phyloP scores from a whole-genome alignment of 495 filamentous ascomycete species.

The Venustampulla echinocandica region DNA sequence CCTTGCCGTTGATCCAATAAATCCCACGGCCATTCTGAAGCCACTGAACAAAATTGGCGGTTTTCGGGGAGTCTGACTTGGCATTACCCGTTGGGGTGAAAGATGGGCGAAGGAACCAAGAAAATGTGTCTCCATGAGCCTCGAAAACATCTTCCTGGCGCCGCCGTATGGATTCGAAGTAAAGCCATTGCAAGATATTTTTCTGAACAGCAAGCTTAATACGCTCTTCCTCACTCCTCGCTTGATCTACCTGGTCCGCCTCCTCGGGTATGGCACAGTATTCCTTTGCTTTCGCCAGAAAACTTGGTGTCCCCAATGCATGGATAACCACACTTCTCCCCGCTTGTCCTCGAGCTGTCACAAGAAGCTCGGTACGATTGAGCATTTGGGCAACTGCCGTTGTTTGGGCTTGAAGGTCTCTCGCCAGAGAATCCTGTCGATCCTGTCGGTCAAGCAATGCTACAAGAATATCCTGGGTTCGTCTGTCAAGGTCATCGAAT shows the following conservation, averaged over 20 bases:
- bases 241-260: not conserved
- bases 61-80: conserved; percentile 1
- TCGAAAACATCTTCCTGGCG: conserved; percentile 17
- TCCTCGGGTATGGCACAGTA: too few species aligned
- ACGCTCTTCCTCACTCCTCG: not conserved
- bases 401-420: conserved; percentile 1
- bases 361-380: conserved; percentile 1
- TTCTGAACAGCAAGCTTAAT: not conserved
- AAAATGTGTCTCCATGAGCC: conserved; percentile 20
- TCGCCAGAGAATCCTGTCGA: not conserved
- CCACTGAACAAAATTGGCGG: conserved; percentile 19
- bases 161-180: conserved; percentile 15
- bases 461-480: conserved; percentile 1
- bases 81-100: not conserved
- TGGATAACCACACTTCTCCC: conserved; percentile 1
- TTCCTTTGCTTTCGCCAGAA: not conserved
- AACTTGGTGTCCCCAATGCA: not conserved
- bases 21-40: conserved; percentile 9
- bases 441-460: not conserved
- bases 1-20: conserved; percentile 31
- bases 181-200: conserved; percentile 16
- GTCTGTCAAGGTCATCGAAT: conserved; percentile 1
- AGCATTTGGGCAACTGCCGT: conserved; percentile 2
- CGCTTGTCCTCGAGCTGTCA: not conserved
- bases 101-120: conserved; percentile 20